Evolutionary conservation across 2,329 filamentous ascomycete genomes (phyloP), one percentile per base, ranked within the genome.

Genomic region (Aspergillus bombycis): DNA sequence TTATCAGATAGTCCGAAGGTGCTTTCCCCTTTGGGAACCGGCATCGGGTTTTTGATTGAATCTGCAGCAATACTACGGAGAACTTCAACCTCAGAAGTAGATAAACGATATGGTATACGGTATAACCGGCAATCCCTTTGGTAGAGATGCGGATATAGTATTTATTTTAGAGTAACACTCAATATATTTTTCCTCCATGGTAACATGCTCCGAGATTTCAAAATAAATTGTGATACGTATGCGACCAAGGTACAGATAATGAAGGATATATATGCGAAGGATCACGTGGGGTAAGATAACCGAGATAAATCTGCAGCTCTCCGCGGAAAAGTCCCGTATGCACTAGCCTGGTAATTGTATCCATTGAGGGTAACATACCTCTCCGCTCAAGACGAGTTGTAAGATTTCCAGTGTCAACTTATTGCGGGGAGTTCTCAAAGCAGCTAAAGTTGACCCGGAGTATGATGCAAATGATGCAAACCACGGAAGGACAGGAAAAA

Each of bases 1-100:
- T 66, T 70, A 70, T 68, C 65, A 64, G 64, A 69, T 68, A 65
- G 34, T 66, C 66, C 68, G 66, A 55, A 58, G 21, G 64, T n/a
- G 21, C 50, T 66, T 60, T 48, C 46, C 62, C 53, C n/a, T 63
- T 59, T 56, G 21, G 58, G 61, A n/a, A n/a, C 50, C 41, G 50
- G 54, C 16, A 36, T 67, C 61, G 66, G 64, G 30, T 23, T 66
- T 67, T 55, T 16, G 53, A 32, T 45, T 23, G 41, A 11, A 21
- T 21, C n/a, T 23, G 23, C 23, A 32, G 30, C 32, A 34, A 12
- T 14, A 43, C 19, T 41, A 12, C 30, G 32, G 23, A 36, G 32
- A 28, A 21, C 26, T 41, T n/a, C n/a, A n/a, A n/a, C n/a, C n/a
- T n/a, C n/a, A 41, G 11, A 45, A 57, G 38, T 12, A 48, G n/a